Conservation (phyloP, 352 stramenopile genomes). For the Sclerospora graminicola region DNA sequence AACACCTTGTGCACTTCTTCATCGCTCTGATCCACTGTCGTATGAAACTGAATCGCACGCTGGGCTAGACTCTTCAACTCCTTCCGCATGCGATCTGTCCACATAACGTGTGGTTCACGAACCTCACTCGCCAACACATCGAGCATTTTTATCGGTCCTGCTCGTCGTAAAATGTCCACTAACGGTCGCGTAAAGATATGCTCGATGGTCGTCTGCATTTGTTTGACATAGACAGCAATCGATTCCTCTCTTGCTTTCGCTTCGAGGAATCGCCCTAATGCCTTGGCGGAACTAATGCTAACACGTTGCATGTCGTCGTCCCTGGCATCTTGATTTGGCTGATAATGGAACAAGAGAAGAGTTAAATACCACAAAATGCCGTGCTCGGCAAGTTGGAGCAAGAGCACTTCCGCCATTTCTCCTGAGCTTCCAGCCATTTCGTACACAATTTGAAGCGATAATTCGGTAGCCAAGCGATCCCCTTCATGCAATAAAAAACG, state of each 20-base stretch:
- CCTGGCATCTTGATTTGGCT: constrained; percentile 21
- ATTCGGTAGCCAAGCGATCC: constrained; percentile 54
- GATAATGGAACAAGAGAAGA: constrained; percentile 65
- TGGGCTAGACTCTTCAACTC: constrained; percentile 61
- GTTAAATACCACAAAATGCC: constrained; percentile 79
- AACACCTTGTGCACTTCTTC: constrained; percentile 64
- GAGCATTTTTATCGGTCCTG: constrained; percentile 54
- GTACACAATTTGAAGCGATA: constrained; percentile 74
- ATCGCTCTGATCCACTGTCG: constrained; percentile 37
- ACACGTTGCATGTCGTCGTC: constrained; percentile 46
- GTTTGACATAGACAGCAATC: constrained; percentile 64
- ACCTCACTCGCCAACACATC: constrained; percentile 64
- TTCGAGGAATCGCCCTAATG: constrained; percentile 56
- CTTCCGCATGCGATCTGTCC: constrained; percentile 74
- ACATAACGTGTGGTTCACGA: constrained; percentile 79
- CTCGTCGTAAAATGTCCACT: constrained; percentile 59
- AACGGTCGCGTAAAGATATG: constrained; percentile 69
- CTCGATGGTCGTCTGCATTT: constrained; percentile 80
- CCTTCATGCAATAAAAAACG: constrained; percentile 60
- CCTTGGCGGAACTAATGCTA: constrained; percentile 60
- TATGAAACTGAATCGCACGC: constrained; percentile 64
- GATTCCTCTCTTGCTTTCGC: constrained; percentile 60
- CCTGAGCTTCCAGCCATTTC: constrained; percentile 71
- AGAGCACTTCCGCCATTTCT: constrained; percentile 73
- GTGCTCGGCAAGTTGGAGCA: constrained; percentile 73